Percentiles rank a stretch among this genome's conserved stretches.
Conservation (phyloP, 495 filamentous ascomycete species). For the Hyaloscypha finlandica region DNA sequence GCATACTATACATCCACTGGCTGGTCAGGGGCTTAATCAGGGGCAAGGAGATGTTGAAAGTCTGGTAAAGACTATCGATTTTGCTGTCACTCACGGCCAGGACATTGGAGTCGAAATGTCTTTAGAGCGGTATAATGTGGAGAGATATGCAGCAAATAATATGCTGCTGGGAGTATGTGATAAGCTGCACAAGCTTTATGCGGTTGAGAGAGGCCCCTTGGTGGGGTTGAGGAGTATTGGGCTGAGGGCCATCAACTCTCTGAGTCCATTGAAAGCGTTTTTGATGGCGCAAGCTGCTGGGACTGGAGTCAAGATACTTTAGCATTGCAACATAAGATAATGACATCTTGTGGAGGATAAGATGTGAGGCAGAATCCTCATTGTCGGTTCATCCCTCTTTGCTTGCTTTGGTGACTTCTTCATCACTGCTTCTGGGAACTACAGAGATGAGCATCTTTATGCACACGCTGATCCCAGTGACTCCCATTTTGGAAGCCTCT, state of each 20-base stretch:
- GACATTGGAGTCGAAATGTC: constrained; percentile 76
- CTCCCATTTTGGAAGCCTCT: no score
- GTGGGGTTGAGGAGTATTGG: constrained; percentile 78
- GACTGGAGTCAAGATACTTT: constrained; percentile 45
- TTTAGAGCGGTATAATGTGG: constrained; percentile 75
- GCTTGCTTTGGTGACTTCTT: no score
- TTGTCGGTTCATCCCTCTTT: no score
- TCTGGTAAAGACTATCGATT: constrained; percentile 70
- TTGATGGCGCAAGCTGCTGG: constrained; percentile 91
- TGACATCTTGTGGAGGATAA: background rate
- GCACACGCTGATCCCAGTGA: background rate
- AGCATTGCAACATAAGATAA: background rate
- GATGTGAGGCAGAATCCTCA: background rate
- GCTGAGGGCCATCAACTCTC: constrained; percentile 71
- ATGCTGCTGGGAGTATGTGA: constrained; percentile 87
- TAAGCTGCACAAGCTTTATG: constrained; percentile 91
- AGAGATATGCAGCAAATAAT: constrained; percentile 81
- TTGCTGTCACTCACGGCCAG: constrained; percentile 77
- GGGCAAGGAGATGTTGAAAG: constrained; percentile 84
- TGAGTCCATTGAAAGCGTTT: constrained; percentile 77
- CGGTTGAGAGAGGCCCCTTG: constrained; percentile 70
- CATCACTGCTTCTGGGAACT: background rate
- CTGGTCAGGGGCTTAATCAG: constrained; percentile 93
- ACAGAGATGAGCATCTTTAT: background rate
- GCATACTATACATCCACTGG: constrained; percentile 91